Percentiles rank a stretch among this genome's conserved stretches.
phyloP scores from a whole-genome alignment of 1,139 yeast species.

The Taphrina populina region DNA sequence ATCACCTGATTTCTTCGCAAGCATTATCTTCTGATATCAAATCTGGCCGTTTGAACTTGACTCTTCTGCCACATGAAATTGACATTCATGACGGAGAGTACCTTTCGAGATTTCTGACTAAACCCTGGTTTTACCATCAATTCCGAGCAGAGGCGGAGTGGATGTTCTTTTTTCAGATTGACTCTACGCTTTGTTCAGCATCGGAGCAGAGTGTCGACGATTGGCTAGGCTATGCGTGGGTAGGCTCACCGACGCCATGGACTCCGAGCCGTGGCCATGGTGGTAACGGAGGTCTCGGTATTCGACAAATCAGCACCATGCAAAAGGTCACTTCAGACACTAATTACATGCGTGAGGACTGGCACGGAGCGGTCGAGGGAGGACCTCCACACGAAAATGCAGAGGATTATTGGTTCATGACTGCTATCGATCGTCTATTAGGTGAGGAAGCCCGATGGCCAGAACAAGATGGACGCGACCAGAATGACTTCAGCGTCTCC shows the following conservation, averaged over 20 bases:
- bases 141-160: conserved; percentile 22
- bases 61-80: conserved; percentile 11
- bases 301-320: conserved; percentile 13
- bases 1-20: background rate
- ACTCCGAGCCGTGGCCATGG: conserved; percentile 10
- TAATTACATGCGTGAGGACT: background rate
- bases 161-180: conserved; percentile 30
- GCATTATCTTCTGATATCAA: background rate
- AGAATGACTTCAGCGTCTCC: conserved; percentile 7
- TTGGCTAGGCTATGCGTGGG: conserved; percentile 31
- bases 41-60: conserved; percentile 18
- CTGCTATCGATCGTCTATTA: conserved; percentile 19
- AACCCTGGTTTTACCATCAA: conserved; percentile 29
- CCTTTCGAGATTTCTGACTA: conserved; percentile 19
- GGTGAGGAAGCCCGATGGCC: conserved; percentile 21
- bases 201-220: conserved; percentile 25
- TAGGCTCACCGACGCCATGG: conserved; percentile 20
- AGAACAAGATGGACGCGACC: conserved; percentile 4
- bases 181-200: conserved; percentile 17
- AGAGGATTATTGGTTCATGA: conserved; percentile 26
- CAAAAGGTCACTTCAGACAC: conserved; percentile 11
- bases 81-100: conserved; percentile 18
- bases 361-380: background rate
- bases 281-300: conserved; percentile 24
- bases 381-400: conserved; percentile 10